Conservation (phyloP, 768 basidiomycete genomes). For the Suillus clintonianus region DNA sequence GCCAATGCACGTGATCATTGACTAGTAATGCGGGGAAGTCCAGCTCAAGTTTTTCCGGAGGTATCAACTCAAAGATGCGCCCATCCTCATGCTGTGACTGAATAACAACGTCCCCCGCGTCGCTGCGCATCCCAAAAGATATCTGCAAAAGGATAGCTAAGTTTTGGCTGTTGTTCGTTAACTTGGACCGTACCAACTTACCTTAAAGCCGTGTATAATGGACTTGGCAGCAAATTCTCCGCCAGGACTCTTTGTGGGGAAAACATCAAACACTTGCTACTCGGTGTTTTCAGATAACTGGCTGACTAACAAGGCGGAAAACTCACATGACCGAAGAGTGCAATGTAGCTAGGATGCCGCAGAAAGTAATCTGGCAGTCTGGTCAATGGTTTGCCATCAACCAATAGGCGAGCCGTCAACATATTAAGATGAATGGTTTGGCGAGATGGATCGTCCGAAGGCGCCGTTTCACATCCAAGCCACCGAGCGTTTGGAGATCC, state of each 20-base stretch:
- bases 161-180: background rate
- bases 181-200: slow-evolving; percentile 3
- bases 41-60: slow-evolving; percentile 9
- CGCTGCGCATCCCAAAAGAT: background rate
- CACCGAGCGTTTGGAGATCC: slow-evolving; percentile 27
- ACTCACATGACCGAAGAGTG: slow-evolving; percentile 40
- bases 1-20: slow-evolving; percentile 22
- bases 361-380: slow-evolving; percentile 37
- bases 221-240: slow-evolving; percentile 35
- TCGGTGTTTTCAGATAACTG: background rate
- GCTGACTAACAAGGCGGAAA: background rate
- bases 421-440: slow-evolving; percentile 43
- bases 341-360: slow-evolving; percentile 32
- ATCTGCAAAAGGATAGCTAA: background rate
- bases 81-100: background rate
- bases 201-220: slow-evolving; percentile 20
- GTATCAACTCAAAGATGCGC: slow-evolving; percentile 17
- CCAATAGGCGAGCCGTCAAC: slow-evolving; percentile 40
- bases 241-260: slow-evolving; percentile 34
- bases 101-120: background rate
- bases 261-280: slow-evolving; percentile 32
- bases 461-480: slow-evolving; percentile 25
- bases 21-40: slow-evolving; percentile 23
- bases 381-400: slow-evolving; percentile 42
- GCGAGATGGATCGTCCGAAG: slow-evolving; percentile 6